These are phyloP conservation scores for Coriaria nepalensis DNA, from an alignment of 306 rosid species.

Conservation along the genomic window DNA sequence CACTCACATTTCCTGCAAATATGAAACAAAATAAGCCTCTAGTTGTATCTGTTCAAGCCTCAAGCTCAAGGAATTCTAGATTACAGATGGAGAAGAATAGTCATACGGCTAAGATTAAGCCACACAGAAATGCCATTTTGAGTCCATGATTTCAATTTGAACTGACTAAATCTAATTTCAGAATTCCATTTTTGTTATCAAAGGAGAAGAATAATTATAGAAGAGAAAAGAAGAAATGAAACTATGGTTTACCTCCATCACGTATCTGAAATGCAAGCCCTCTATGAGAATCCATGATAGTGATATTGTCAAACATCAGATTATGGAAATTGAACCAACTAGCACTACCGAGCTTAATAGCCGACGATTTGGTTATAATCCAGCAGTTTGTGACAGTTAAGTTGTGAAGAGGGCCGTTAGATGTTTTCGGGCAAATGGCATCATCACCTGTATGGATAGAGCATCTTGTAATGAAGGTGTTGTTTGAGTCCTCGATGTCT, in stretches of 20 bases:
- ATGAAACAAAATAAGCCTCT: neutral
- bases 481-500: conserved; percentile 87
- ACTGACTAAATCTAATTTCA: neutral
- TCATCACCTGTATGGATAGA: conserved; percentile 88
- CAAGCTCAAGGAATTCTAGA: neutral
- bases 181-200: neutral
- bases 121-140: no score
- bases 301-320: conserved; percentile 68
- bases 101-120: no score
- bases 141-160: no score
- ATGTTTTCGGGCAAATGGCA: conserved; percentile 86
- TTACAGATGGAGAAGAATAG: no score
- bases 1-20: conserved; percentile 71
- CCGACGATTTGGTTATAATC: conserved; percentile 84
- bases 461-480: conserved; percentile 59
- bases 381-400: conserved; percentile 58
- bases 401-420: conserved; percentile 52
- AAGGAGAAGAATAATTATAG: neutral
- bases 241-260: conserved; percentile 55
- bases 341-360: conserved; percentile 86
- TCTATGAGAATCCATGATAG: conserved; percentile 80
- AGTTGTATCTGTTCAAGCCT: neutral
- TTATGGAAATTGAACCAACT: conserved; percentile 61
- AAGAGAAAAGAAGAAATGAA: neutral
- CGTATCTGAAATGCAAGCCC: conserved; percentile 86